Conservation (phyloP, 345 rosid genomes). For the Rhodomyrtus tomentosa region DNA sequence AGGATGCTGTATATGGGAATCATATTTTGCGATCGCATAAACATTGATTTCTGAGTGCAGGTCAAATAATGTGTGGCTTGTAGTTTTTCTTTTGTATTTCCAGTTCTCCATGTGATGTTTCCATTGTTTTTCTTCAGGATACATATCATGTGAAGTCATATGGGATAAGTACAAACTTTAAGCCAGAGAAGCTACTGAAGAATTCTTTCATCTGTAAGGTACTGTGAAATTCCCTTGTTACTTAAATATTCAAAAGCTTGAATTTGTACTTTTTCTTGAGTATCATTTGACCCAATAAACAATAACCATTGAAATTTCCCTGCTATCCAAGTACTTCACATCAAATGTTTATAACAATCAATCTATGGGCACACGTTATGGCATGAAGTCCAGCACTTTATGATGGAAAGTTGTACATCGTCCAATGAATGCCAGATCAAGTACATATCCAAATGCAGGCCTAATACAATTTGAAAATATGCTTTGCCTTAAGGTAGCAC, state of each 20-base stretch:
- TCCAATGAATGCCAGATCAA: neutral
- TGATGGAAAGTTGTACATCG: neutral
- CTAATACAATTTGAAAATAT: neutral
- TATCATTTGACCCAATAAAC: neutral
- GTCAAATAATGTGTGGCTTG: neutral
- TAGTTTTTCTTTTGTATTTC: neutral
- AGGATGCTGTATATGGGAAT: neutral
- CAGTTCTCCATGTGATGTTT: neutral
- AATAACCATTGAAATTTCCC: neutral
- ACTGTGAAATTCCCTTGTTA: neutral
- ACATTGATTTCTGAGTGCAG: neutral
- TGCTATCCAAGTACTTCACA: neutral
- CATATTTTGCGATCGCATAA: neutral
- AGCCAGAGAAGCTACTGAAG: slow-evolving; percentile 2
- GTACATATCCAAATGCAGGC: neutral
- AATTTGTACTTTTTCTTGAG: neutral
- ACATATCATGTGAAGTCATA: neutral
- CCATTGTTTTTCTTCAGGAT: neutral
- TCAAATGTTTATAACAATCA: neutral
- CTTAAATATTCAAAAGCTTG: neutral
- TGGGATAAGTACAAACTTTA: neutral
- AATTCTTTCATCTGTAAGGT: slow-evolving; percentile 4
- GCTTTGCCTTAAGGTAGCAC: neutral
- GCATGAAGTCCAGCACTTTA: neutral
- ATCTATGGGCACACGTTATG: neutral